Evolutionary conservation across 1,284 basidiomycete species (phyloP), one percentile per base, ranked within the genome.

Genomic region (Ganoderma meredithae): DNA sequence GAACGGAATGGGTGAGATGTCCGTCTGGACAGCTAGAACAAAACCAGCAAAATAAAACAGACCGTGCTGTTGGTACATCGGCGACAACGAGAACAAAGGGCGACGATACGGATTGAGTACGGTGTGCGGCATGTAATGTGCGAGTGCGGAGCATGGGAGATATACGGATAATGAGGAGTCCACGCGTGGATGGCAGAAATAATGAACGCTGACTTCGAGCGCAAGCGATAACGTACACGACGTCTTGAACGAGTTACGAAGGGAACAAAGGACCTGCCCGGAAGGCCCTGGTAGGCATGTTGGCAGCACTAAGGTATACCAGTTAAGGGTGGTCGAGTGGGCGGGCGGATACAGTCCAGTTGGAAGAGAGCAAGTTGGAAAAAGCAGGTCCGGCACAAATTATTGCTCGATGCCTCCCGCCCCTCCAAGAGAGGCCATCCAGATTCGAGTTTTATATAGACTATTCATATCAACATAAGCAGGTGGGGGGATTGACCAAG

Each of bases 381-480:
- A 33, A 62, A 52, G 65, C 33, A 62, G 36, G 60, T 58, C 15
- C 44, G 9, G 36, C 25, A 8, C 47, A 49, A 33, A 64, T 44
- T 69, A 77, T 66, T 78, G 77, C 27, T 79, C 77, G 69, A 69
- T 75, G 66, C 69, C 64, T 27, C 67, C 75, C 12, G 75, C 44
- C 43, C 78, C 78, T 52, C 75, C 72, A 12, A 88, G 80, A 19
- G 87, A 90, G 40, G 90, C 89, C 90, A 93, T 91, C 91, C 91
- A 93, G 70, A 93, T 92, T 44, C 91, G 82, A 53, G 91, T 93
- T 81, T 94, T 94, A 81, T 92, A 92, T 74, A 93, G 79, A 73
- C 91, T 91, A 41, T 4, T 58, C 15, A 17, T 13, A n/a, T 7
- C 13, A 13, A 39, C 36, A 33, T 22, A 17, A 61, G 72, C 44